Evolutionary conservation across 2,329 filamentous ascomycete genomes (phyloP).

Genomic region (Gyromitra esculenta): DNA sequence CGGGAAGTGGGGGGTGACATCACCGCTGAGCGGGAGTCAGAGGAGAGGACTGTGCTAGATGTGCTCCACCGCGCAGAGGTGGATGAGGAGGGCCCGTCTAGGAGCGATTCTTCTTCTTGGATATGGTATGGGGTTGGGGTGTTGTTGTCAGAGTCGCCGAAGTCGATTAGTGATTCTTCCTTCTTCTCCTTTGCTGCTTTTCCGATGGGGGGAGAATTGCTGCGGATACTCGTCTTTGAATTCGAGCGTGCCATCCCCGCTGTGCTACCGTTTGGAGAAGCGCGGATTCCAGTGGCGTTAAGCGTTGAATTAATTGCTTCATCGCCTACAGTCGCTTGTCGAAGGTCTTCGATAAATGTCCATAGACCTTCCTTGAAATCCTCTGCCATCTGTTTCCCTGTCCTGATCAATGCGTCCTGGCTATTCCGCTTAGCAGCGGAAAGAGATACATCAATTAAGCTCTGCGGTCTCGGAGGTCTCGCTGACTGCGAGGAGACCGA

Average conservation of each 20-base stretch:
- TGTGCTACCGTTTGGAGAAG: slow-evolving; percentile 63
- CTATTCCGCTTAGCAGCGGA: slow-evolving; percentile 51
- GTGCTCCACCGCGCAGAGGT: slow-evolving; percentile 52
- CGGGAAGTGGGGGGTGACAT: slow-evolving; percentile 63
- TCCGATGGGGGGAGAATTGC: slow-evolving; percentile 29
- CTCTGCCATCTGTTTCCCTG: slow-evolving; percentile 80
- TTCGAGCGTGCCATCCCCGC: slow-evolving; percentile 59
- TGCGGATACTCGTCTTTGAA: slow-evolving; percentile 54
- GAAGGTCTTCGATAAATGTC: slow-evolving; percentile 94
- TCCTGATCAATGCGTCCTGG: slow-evolving; percentile 66
- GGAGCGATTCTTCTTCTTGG: slow-evolving; percentile 38
- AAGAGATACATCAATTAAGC: slow-evolving; percentile 37
- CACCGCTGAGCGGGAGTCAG: slow-evolving; percentile 61
- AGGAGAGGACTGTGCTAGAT: slow-evolving; percentile 63
- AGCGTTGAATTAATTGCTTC: slow-evolving; percentile 70
- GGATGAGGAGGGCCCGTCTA: slow-evolving; percentile 3
- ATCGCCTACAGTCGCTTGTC: slow-evolving; percentile 94
- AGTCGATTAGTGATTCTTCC: slow-evolving; percentile 51
- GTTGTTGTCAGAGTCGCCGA: slow-evolving; percentile 45
- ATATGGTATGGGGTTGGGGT: slow-evolving; percentile 12
- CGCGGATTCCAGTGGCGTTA: slow-evolving; percentile 40
- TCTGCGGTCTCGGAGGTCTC: slow-evolving; percentile 42
- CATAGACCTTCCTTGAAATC: slow-evolving; percentile 90
- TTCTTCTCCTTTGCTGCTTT: slow-evolving; percentile 31
- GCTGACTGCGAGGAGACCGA: slow-evolving; percentile 30